Conservation (phyloP, 441 rosid species). For the Adansonia rubrostipa region DNA sequence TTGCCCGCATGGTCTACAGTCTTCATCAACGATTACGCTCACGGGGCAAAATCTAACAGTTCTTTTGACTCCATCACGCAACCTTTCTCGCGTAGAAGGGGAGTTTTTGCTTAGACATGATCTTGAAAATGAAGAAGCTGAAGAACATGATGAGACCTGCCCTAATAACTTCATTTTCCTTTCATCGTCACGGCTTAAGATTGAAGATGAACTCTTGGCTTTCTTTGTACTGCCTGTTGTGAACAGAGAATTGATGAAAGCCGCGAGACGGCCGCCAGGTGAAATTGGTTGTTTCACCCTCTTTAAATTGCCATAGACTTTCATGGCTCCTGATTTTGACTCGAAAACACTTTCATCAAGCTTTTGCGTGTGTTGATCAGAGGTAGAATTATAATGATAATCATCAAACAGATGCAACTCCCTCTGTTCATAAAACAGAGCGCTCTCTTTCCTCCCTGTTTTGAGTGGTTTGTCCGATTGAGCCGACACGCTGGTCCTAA, state of each 20-base stretch:
- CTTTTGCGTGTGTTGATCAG: conserved; percentile 36
- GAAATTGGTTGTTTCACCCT: conserved; percentile 87
- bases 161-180: conserved; percentile 42
- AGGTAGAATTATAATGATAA: conserved; percentile 39
- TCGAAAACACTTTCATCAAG: conserved; percentile 46
- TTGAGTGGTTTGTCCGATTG: neutral
- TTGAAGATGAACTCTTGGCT: conserved; percentile 45
- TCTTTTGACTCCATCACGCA: conserved; percentile 61
- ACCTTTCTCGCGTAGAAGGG: conserved; percentile 49
- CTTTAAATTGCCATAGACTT: conserved; percentile 60
- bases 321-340: conserved; percentile 61
- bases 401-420: conserved; percentile 39
- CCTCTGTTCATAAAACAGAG: conserved; percentile 43
- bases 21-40: conserved; percentile 65
- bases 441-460: conserved; percentile 44
- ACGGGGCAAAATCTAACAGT: conserved; percentile 75
- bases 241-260: conserved; percentile 79
- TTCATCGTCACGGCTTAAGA: conserved; percentile 38
- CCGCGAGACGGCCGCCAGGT: conserved; percentile 75
- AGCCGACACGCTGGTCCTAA: conserved; percentile 36
- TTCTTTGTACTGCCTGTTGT: conserved; percentile 52
- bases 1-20: conserved; percentile 55
- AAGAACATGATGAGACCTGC: conserved; percentile 60
- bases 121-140: conserved; percentile 80
- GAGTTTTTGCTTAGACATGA: conserved; percentile 73